Evolutionary conservation across 352 stramenopile genomes (phyloP).

Genomic region (Pythium oligandrum): DNA sequence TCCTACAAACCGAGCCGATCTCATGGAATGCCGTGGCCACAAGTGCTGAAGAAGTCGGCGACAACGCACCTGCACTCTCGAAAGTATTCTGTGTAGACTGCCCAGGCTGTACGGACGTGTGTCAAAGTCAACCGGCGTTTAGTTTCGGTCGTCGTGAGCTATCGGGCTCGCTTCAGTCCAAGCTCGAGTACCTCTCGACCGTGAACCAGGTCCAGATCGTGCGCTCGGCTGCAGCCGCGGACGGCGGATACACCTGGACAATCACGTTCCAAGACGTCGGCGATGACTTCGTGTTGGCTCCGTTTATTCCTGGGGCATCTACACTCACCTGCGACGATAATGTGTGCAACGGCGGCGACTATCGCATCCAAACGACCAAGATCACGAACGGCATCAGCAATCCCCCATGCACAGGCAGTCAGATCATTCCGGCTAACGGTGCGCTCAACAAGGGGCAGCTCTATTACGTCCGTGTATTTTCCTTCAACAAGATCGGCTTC

Average conservation of each 20-base stretch:
- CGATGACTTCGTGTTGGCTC: constrained; percentile 70
- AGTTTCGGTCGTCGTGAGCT: constrained; percentile 29
- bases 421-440: constrained; percentile 63
- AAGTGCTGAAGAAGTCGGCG: constrained; percentile 74
- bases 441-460: constrained; percentile 85
- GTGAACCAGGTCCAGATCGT: constrained; percentile 74
- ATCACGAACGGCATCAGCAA: constrained; percentile 71
- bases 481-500: constrained; percentile 95
- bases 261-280: constrained; percentile 88
- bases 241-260: constrained; percentile 79
- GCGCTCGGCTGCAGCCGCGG: constrained; percentile 34
- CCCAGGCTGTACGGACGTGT: constrained; percentile 28
- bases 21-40: constrained; percentile 90
- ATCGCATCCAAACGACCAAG: constrained; percentile 48
- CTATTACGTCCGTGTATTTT: constrained; percentile 93
- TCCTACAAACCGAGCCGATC: constrained; percentile 75
- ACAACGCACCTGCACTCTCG: constrained; percentile 22
- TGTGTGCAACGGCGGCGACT: constrained; percentile 18
- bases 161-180: constrained; percentile 73
- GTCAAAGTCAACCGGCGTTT: constrained; percentile 15
- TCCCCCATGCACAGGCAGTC: constrained; percentile 63
- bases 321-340: constrained; percentile 22
- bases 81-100: constrained; percentile 66
- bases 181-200: constrained; percentile 43
- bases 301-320: constrained; percentile 13